Base-by-base conservation (phyloP, 176 grass and related monocot genomes). In the Zizania latifolia region DNA sequence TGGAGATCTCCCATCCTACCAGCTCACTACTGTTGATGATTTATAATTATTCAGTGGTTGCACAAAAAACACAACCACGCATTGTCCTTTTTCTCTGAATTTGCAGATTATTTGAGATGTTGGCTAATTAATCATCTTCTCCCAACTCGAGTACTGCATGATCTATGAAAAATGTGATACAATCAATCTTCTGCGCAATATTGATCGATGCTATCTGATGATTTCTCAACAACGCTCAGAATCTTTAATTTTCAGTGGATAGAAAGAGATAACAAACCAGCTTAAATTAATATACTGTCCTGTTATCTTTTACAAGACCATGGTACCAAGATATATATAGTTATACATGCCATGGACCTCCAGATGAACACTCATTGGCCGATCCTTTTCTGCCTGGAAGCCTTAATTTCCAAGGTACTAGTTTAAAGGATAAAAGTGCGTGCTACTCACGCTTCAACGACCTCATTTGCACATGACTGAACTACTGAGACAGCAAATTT, bases 1-100 rank as follows among this genome's bases (percentile, higher is more conserved):
- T 1, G 51, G 62, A 19, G 76, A 86, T 59, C 62, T 75, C 0
- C 61, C 24, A 58, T 81, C 83, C 74, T 71, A 77, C 74, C 43
- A 27, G 54, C 41, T 27, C 50, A 13, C 78, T 4, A n/a, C 35
- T 81, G 77, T 40, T 69, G 14, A 54, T 29, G 70, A 58, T 35
- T 35, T 27, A n/a, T n/a, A n/a, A n/a, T n/a, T n/a, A n/a, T n/a
- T 75, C 54, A 54, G 62, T 79, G 74, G 79, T 79, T 79, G 75
- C 43, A 70, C 7, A 8, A 8, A 53, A 55, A 31, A 61, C 36
- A 66, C 32, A n/a, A 5, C 55, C 77, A 33, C 41, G 4, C 31
- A 50, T n/a, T n/a, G 26, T 9, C 53, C 23, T 40, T 75, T 32
- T 55, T 17, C 41, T 6, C 8, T 27, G 44, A 29, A 54, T 56